These are phyloP conservation scores for Neophaeococcomyces mojaviensis DNA, from an alignment of 2,329 filamentous ascomycete species.

Conservation along the genomic window DNA sequence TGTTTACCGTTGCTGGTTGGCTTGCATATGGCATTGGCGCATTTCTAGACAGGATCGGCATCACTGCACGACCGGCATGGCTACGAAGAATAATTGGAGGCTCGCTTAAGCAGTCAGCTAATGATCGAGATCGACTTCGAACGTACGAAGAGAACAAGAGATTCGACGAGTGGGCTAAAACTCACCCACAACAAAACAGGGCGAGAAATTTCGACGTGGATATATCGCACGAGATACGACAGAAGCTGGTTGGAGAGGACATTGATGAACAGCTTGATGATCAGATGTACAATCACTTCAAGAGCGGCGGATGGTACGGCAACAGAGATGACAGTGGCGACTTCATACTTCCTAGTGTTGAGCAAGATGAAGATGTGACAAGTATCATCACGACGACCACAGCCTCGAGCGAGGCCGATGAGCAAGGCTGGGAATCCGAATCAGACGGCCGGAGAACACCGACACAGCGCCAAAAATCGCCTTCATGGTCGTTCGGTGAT, in stretches of 20 bases:
- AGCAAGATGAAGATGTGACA: conserved; percentile 64
- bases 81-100: conserved; percentile 37
- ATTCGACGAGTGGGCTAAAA: conserved; percentile 6
- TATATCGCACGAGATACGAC: conserved; percentile 70
- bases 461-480: conserved; percentile 56
- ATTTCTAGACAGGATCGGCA: conserved; percentile 51
- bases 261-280: conserved; percentile 52
- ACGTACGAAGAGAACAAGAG: conserved; percentile 8
- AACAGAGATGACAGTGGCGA: conserved; percentile 72
- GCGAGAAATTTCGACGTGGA: conserved; percentile 62
- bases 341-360: conserved; percentile 52
- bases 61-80: conserved; percentile 58
- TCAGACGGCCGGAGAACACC: conserved; percentile 59
- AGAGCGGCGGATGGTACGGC: conserved; percentile 76
- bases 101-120: conserved; percentile 17
- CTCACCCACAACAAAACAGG: conserved; percentile 40
- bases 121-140: conserved; percentile 20
- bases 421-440: conserved; percentile 42
- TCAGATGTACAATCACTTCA: conserved; percentile 78
- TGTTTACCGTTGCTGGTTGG: conserved; percentile 55
- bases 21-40: conserved; percentile 49
- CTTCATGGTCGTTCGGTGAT: conserved; percentile 18
- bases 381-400: conserved; percentile 63
- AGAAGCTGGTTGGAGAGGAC: conserved; percentile 42
- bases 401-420: conserved; percentile 41